Evolutionary conservation across 148 eudicot species (phyloP), one percentile per base, ranked within the genome.

Genomic region (Silene uniflora): DNA sequence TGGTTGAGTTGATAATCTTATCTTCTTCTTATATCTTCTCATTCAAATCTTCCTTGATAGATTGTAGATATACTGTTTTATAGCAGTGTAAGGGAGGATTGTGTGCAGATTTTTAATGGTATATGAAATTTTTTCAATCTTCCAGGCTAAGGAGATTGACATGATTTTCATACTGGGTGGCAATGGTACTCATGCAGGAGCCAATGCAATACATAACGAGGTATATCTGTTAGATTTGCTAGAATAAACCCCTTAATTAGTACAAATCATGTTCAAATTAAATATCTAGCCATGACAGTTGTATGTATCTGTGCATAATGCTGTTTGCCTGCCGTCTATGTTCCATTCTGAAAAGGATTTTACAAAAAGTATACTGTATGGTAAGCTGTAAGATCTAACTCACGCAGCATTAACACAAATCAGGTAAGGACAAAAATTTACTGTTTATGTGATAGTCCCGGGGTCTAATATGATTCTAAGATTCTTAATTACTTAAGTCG

Each of bases 131-230:
- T 14, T 76, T 44, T 7, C 18, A 73, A 22, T 29, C 67, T 63
- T 69, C 56, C 77, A 85, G 88, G 88, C 88, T 23, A 85, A 78
- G 73, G 88, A 78, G 74, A 82, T 85, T 66, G 85, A 85, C 69
- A 85, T 85, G 88, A 71, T 85, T 78, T 85, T 85, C 78, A 72
- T 85, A 62, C 88, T 85, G 68, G 88, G 88, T 75, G 88, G 88
- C 67, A 75, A 85, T 73, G 85, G 88, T 32, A 85, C 88, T 72
- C 88, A 85, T 83, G 88, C 88, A 0, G 85, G 85, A 77, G 88
- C 88, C 27, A 83, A 78, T 61, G 84, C 80, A n/a, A 85, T 85
- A 62, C 82, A 85, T 69, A 78, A 80, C 46, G 88, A 85, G 85
- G 88, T 85, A 80, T 62, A 52, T 23, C 23, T 60, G 10, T 46